Evolutionary conservation across 2,329 filamentous ascomycete genomes (phyloP), one percentile per base, ranked within the genome.

Genomic region (Penicillium sp.): DNA sequence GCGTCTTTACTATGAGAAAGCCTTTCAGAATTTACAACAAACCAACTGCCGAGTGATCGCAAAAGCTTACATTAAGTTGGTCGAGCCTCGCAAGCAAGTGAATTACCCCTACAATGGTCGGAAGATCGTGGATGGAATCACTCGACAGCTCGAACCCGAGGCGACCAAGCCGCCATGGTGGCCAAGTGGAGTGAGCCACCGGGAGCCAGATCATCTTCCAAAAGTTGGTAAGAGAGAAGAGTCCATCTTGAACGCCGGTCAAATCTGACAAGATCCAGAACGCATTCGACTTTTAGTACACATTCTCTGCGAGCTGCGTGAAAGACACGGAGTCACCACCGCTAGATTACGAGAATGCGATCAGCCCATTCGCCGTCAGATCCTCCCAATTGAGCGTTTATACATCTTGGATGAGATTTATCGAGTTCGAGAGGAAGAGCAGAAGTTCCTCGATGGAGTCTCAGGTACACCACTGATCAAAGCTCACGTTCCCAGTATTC

Each of bases 361-460:
- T 10, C 65, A 69, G 50, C 68, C 72, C 41, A 68, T 72, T 22
- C 62, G 64, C 18, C 66, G 68, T 27, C 65, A 69, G 46, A 69
- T 72, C 18, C 58, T 59, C 45, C 69, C 69, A 4, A 50, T 54
- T 10, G 67, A 69, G 39, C 63, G 69, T 11, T 50, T 68, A 30
- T 58, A 64, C 11, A 64, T 74, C 19, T 49, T 74, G 28, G 70
- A 73, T 34, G 72, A 74, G 54, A 65, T 73, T 16, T 73, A 70
- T 53, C 61, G 62, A 18, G 68, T 72, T 14, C 62, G 70, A 34
- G 62, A 65, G 34, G 63, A 65, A 55, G 70, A 74, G 53, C 70
- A 72, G 42, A 59, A 66, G 7, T 72, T 66, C 38, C 43, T 68
- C 14, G 62, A 68, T 10, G 69, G 69, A 16, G 59, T 68, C 44